A percentile compares a stretch with the other conserved stretches of the same genome.
Conservation (phyloP, 2,329 filamentous ascomycete genomes). For the Pestalotiopsis sp. region DNA sequence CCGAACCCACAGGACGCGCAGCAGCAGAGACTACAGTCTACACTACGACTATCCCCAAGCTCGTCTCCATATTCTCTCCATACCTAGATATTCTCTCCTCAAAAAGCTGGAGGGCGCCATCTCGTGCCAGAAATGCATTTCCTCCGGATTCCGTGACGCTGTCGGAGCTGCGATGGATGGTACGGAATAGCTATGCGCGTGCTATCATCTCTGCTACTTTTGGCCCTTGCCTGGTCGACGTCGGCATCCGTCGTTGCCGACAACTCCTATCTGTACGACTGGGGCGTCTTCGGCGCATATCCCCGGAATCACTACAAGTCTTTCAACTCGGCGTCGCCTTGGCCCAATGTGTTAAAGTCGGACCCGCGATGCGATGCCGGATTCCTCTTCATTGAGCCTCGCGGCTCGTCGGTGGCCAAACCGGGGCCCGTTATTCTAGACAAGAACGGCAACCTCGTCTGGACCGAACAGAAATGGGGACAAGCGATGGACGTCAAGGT, state of each 20-base stretch:
- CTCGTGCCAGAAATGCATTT: neutral
- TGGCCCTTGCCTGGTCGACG: neutral
- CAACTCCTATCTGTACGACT: neutral
- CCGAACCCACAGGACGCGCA: neutral
- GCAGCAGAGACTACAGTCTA: neutral
- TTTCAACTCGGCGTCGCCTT: neutral
- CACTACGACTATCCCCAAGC: neutral
- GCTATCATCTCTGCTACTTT: neutral
- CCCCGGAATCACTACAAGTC: neutral
- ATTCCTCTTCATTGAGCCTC: neutral
- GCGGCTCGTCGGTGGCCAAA: neutral
- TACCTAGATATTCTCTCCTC: neutral
- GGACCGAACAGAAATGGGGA: neutral
- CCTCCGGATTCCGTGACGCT: neutral
- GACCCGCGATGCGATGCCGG: neutral
- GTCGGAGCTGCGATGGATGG: neutral
- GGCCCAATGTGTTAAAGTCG: neutral
- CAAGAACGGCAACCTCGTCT: neutral
- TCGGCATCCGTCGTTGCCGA: neutral
- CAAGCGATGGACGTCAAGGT: slow-evolving; percentile 12
- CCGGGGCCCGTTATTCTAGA: neutral
- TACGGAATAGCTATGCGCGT: neutral
- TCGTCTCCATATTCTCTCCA: neutral
- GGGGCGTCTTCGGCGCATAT: neutral
- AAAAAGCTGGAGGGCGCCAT: neutral